Base-by-base conservation (phyloP, 306 rosid species). In the Datisca glomerata region DNA sequence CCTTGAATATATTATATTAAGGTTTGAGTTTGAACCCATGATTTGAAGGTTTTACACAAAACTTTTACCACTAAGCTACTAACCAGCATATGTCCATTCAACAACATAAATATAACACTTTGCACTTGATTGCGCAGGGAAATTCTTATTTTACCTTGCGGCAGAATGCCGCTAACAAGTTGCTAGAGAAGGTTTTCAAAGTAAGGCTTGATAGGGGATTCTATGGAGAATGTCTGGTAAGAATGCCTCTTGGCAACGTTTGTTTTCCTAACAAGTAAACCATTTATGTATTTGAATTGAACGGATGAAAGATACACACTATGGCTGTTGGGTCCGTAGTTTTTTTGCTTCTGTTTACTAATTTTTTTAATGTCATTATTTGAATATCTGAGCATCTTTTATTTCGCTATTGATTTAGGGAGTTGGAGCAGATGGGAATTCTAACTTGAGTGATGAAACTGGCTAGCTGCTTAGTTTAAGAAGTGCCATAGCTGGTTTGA, bases 161-260 rank as follows among this genome's bases (percentile, higher is more conserved):
- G 11, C 70, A 72, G 55, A 64, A 51, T 54, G 79, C 75, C 43
- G 93, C 93, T 24, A 61, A 67, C 8, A 65, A 73, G 57, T 62
- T 76, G 57, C 75, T 82, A 25, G 63, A 55, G 52, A 79, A 66
- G 38, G 56, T 67, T 57, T 71, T 86, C 62, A 81, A 59, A 74
- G 59, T 86, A 59, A 70, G 72, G 42, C 47, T 86, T 56, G 96
- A 94, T 17, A 69, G 78, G 57, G 94, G 96, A 64, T 70, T 81
- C 64, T 86, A 86, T 62, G 96, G 96, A 63, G 94, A 73, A 56
- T 86, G 93, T 43, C 66, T 86, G 96, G 93, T 86, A 76, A 59
- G 55, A 42, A 59, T 35, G 28, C 15, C 36, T 13, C 18, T 41
- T 16, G 11, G 10, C 12, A 8, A 19, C 3, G 6, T 18, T 21